phyloP scores from a whole-genome alignment of 2,329 filamentous ascomycete species.

The Blastomyces gilchristii region DNA sequence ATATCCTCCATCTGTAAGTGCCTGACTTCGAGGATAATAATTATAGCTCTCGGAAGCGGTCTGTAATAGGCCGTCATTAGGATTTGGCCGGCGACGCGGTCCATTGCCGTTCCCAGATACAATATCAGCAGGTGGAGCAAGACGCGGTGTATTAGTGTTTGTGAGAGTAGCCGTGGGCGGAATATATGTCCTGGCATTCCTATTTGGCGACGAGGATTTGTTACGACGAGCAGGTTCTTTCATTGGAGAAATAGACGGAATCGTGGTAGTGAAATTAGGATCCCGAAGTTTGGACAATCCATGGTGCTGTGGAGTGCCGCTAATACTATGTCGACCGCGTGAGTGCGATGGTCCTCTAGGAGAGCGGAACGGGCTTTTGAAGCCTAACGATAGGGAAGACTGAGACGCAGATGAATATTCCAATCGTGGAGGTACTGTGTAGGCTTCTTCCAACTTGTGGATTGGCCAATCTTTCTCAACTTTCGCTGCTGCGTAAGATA shows the following conservation, averaged over 20 bases:
- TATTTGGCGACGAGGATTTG: conserved; percentile 12
- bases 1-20: neutral
- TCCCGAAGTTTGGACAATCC: conserved; percentile 1
- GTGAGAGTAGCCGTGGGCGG: conserved; percentile 15
- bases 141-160: conserved; percentile 21
- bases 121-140: conserved; percentile 39
- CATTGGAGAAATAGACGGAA: neutral
- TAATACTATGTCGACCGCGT: conserved; percentile 8
- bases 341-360: neutral
- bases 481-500: conserved; percentile 91
- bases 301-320: conserved; percentile 7
- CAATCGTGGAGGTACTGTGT: conserved; percentile 26
- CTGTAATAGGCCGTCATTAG: conserved; percentile 19
- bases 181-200: conserved; percentile 15
- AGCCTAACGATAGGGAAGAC: neutral
- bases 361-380: conserved; percentile 1
- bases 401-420: neutral
- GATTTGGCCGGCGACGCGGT: conserved; percentile 30
- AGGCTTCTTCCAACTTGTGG: conserved; percentile 59
- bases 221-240: neutral
- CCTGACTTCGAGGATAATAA: conserved; percentile 19
- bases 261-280: neutral
- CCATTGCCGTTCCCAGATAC: conserved; percentile 24
- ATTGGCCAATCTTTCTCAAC: conserved; percentile 83
- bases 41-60: conserved; percentile 7